phyloP scores from a whole-genome alignment of 73 alveolate genomes.

The Paramecium bursaria region DNA sequence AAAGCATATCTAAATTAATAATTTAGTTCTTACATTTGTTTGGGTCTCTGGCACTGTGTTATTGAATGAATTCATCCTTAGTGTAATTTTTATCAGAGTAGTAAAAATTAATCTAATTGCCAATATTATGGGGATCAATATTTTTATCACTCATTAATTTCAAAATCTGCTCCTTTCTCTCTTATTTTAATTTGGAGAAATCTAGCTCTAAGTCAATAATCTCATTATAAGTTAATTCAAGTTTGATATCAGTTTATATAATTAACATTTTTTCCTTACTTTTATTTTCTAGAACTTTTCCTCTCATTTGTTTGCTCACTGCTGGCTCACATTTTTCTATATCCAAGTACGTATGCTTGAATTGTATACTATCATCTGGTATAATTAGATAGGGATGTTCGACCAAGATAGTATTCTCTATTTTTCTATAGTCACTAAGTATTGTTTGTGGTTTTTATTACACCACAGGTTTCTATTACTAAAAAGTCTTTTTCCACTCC shows the following conservation, averaged over 20 bases:
- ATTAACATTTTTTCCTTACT: background rate
- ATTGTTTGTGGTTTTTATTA: background rate
- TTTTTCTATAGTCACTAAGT: background rate
- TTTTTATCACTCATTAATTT: background rate
- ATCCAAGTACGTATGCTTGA: conserved; percentile 4
- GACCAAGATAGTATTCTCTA: background rate
- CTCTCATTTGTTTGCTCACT: background rate
- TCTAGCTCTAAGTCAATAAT: background rate
- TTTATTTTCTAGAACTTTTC: background rate
- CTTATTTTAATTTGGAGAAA: background rate
- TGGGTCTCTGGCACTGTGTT: conserved; percentile 37
- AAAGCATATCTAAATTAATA: background rate
- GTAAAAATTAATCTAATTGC: conserved; percentile 21
- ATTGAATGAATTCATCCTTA: conserved; percentile 14
- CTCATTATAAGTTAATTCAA: conserved; percentile 1
- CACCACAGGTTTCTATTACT: background rate
- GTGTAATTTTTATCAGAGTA: conserved; percentile 33
- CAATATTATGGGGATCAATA: conserved; percentile 36
- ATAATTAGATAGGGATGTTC: conserved; percentile 14
- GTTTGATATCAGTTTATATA: background rate
- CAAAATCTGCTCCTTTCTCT: background rate
- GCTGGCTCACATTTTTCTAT: conserved; percentile 23
- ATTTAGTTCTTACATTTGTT: conserved; percentile 5
- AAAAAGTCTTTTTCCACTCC: conserved; percentile 46
- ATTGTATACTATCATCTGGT: conserved; percentile 13